A percentile compares a stretch with the other conserved stretches of the same genome.
Conservation (phyloP, 106 monocot genomes). For the Phalaenopsis equestris region DNA sequence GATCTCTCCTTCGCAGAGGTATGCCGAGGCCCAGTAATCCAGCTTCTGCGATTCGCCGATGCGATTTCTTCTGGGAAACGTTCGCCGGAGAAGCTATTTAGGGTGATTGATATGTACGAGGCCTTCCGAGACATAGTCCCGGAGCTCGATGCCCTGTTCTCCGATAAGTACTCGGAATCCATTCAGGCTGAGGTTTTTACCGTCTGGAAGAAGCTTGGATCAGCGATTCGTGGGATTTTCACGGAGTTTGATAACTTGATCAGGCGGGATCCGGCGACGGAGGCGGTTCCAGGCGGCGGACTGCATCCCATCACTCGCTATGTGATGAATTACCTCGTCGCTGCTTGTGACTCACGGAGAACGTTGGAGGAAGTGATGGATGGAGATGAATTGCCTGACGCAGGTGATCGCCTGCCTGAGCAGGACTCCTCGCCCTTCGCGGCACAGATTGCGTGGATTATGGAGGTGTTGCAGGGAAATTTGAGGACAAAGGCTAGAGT, state of each 20-base stretch:
- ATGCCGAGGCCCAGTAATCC: constrained; percentile 38
- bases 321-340: constrained; percentile 93
- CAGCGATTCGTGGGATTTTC: constrained; percentile 62
- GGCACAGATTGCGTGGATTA: constrained; percentile 70
- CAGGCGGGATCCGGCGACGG: constrained; percentile 51
- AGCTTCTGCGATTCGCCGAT: constrained; percentile 56
- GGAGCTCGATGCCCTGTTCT: constrained; percentile 40
- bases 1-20: constrained; percentile 61
- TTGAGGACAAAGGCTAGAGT: constrained; percentile 56
- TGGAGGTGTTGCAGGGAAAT: constrained; percentile 61
- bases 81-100: constrained; percentile 61
- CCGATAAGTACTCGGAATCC: constrained; percentile 38
- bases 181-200: constrained; percentile 33
- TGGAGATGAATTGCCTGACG: constrained; percentile 28
- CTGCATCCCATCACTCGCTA: constrained; percentile 86
- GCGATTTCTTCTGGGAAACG: constrained; percentile 31
- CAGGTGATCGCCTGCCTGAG: constrained; percentile 22
- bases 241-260: constrained; percentile 72
- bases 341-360: constrained; percentile 55
- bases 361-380: constrained; percentile 74
- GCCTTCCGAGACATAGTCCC: constrained; percentile 49
- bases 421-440: constrained; percentile 37
- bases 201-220: constrained; percentile 36
- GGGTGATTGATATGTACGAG: constrained; percentile 66
- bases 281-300: constrained; percentile 50